Evolutionary conservation across 495 filamentous ascomycete genomes (phyloP), one percentile per base, ranked within the genome.

Genomic region (Delitschia confertaspora): DNA sequence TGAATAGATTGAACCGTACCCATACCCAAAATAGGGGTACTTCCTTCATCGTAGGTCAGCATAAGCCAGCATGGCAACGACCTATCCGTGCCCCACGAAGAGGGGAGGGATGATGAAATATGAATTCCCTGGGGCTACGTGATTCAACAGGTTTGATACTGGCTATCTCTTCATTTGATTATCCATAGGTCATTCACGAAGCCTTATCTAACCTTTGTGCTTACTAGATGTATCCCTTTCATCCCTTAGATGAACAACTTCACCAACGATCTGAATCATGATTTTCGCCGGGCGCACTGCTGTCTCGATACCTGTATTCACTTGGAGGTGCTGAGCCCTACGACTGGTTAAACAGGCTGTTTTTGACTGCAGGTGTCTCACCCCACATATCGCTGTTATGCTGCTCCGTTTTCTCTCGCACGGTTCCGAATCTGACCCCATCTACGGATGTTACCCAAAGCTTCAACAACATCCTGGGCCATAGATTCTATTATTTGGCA

Each of bases 401-500:
- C 30, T 10, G 3, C n/a, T 32, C 9, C 29, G 19, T 17, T 5
- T 30, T 7, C 19, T n/a, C 10, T 34, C 43, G 34, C 43, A 47
- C 24, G 43, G 33, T 32, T 30, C 18, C 31, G 17, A 10, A 2
- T 39, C 13, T 19, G 36, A 29, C 44, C 29, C 7, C 34, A 20
- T 39, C 20, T 23, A 33, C 45, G 45, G 45, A 41, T 48, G 29
- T 26, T 27, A 40, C 45, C 36, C 36, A 29, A 38, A 41, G 40
- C 37, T 41, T 21, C 11, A 35, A 10, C 29, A 10, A 14, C 45
- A 3, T 16, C 22, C 6, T 11, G 11, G n/a, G n/a, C n/a, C n/a
- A 19, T 3, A 6, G 26, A 41, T 16, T 38, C 45, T 40, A 38
- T 16, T 23, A 14, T 14, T 26, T 11, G 11, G 6, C 9, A 17